phyloP scores from a whole-genome alignment of 257 asterid genomes.

The Hygrophila difformis region DNA sequence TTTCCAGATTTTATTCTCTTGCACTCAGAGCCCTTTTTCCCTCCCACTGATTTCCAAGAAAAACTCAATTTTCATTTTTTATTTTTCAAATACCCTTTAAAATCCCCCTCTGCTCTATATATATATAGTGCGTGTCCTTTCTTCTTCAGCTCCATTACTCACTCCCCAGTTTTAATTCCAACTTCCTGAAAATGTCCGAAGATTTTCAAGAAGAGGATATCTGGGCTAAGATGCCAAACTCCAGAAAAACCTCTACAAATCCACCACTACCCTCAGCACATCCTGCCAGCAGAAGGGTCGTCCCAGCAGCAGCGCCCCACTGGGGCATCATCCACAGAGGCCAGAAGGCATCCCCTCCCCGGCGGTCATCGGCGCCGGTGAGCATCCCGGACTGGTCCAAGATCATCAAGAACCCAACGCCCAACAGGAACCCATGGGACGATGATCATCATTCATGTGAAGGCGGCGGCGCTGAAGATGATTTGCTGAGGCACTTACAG shows the following conservation, averaged over 20 bases:
- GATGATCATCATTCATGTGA: too few species aligned
- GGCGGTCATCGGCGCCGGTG: slow-evolving; percentile 14
- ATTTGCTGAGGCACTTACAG: too few species aligned
- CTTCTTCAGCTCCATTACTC: not conserved
- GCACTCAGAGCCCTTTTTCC: slow-evolving; percentile 2
- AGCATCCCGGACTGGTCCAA: slow-evolving; percentile 36
- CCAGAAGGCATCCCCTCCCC: not conserved
- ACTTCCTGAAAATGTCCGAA: slow-evolving; percentile 16
- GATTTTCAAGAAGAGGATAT: slow-evolving; percentile 40
- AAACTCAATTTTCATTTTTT: not conserved
- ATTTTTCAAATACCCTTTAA: not conserved
- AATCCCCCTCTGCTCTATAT: not conserved
- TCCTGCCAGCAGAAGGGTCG: too few species aligned
- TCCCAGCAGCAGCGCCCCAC: not conserved
- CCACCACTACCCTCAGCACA: too few species aligned
- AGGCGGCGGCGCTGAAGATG: slow-evolving; percentile 9
- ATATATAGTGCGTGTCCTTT: not conserved
- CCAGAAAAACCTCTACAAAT: too few species aligned
- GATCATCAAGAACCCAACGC: slow-evolving; percentile 17
- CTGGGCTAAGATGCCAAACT: slow-evolving; percentile 32
- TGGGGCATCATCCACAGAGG: too few species aligned
- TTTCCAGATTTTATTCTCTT: slow-evolving; percentile 26
- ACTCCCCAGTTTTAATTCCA: not conserved
- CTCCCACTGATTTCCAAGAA: slow-evolving; percentile 3
- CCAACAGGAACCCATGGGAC: slow-evolving; percentile 18